These are phyloP conservation scores for Plasmodium berghei DNA, from an alignment of 169 alveolate genomes.

Conservation along the genomic window DNA sequence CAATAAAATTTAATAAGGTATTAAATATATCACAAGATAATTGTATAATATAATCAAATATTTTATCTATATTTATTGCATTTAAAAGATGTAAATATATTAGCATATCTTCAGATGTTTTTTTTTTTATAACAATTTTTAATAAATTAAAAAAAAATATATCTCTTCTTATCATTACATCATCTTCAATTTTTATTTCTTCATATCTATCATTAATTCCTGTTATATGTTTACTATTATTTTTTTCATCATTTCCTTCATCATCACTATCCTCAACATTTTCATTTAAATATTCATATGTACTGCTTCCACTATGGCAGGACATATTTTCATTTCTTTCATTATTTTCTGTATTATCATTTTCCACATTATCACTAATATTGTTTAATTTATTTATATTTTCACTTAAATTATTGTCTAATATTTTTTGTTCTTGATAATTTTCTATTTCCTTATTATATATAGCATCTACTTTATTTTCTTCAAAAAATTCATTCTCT, in stretches of 20 bases:
- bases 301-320: slow-evolving; percentile 67
- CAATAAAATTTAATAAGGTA: slow-evolving; percentile 86
- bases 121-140: slow-evolving; percentile 78
- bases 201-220: slow-evolving; percentile 78
- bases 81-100: slow-evolving; percentile 80
- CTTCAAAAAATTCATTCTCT: no score
- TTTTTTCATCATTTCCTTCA: slow-evolving; percentile 57
- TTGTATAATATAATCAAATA: slow-evolving; percentile 80
- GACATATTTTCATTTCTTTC: slow-evolving; percentile 65
- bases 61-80: slow-evolving; percentile 79
- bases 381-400: no score
- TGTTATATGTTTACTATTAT: slow-evolving; percentile 77
- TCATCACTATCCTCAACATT: slow-evolving; percentile 25
- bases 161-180: slow-evolving; percentile 78
- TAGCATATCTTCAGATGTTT: slow-evolving; percentile 81
- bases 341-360: no score
- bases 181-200: slow-evolving; percentile 79
- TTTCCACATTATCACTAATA: no score
- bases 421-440: no score
- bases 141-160: slow-evolving; percentile 81
- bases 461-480: no score
- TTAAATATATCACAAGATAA: slow-evolving; percentile 89
- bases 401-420: no score
- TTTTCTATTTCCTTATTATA: no score
- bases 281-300: slow-evolving; percentile 4